Evolutionary conservation across 805 yeast species (phyloP).

Genomic region (Naumovozyma dairenensis): DNA sequence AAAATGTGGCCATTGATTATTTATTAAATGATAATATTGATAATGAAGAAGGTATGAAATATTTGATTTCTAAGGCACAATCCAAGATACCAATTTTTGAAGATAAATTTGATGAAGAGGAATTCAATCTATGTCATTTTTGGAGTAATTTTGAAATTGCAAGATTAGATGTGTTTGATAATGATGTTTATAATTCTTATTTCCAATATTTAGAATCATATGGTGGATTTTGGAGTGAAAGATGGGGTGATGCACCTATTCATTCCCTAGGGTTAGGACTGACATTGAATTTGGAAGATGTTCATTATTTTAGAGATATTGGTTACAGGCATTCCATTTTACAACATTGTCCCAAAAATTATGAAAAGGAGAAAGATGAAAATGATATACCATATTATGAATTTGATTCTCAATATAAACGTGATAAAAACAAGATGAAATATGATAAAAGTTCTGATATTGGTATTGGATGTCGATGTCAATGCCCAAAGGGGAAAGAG

Average conservation of each 20-base stretch:
- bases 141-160: slow-evolving; percentile 95
- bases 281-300: slow-evolving; percentile 54
- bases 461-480: slow-evolving; percentile 81
- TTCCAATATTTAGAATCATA: slow-evolving; percentile 57
- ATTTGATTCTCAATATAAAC: slow-evolving; percentile 16
- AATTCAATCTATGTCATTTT: slow-evolving; percentile 74
- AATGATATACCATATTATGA: slow-evolving; percentile 41
- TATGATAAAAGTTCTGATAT: slow-evolving; percentile 30
- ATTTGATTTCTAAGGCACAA: slow-evolving; percentile 32
- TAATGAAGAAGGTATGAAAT: slow-evolving; percentile 27
- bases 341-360: slow-evolving; percentile 75
- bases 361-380: slow-evolving; percentile 69
- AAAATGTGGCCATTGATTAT: slow-evolving; percentile 27
- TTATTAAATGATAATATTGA: slow-evolving; percentile 12
- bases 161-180: slow-evolving; percentile 61
- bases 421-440: slow-evolving; percentile 16
- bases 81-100: slow-evolving; percentile 28
- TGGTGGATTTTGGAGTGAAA: slow-evolving; percentile 80
- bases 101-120: slow-evolving; percentile 56
- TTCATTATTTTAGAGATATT: slow-evolving; percentile 87
- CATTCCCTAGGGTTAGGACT: slow-evolving; percentile 82
- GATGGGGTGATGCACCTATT: slow-evolving; percentile 98
- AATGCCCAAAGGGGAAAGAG: slow-evolving; percentile 46
- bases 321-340: slow-evolving; percentile 79
- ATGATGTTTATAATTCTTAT: slow-evolving; percentile 54